These are phyloP conservation scores for Micromonas commoda DNA, from an alignment of 139 green algal species.

Conservation along the genomic window DNA sequence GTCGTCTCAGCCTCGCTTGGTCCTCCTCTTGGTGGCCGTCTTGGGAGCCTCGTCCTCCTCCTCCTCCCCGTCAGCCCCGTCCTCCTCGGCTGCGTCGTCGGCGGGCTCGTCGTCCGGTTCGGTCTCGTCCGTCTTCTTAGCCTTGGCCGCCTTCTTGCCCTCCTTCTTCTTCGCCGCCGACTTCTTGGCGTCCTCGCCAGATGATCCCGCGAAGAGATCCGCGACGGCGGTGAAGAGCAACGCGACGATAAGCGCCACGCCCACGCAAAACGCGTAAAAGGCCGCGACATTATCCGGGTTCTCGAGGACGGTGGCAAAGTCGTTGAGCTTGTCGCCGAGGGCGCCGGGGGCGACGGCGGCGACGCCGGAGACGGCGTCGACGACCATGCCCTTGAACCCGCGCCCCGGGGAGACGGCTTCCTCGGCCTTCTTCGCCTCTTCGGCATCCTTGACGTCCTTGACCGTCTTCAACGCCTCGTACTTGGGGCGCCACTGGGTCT, in stretches of 20 bases:
- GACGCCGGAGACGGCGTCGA: background rate
- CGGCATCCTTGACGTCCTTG: constrained; percentile 7
- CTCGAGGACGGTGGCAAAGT: background rate
- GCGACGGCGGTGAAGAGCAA: background rate
- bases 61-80: too few relatives aligned
- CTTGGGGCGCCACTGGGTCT: constrained; percentile 33
- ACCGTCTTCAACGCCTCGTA: constrained; percentile 34
- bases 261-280: background rate
- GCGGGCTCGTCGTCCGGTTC: background rate
- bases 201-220: background rate
- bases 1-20: background rate
- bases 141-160: background rate
- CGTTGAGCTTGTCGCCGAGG: background rate
- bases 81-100: background rate
- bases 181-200: background rate
- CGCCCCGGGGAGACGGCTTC: background rate
- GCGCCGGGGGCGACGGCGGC: too few relatives aligned
- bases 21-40: background rate
- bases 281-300: background rate
- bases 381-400: background rate
- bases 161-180: background rate
- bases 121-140: background rate
- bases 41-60: background rate
- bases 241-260: background rate
- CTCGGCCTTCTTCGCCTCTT: constrained; percentile 28